phyloP scores from a whole-genome alignment of 768 basidiomycete species.

The Mycena belliarum region DNA sequence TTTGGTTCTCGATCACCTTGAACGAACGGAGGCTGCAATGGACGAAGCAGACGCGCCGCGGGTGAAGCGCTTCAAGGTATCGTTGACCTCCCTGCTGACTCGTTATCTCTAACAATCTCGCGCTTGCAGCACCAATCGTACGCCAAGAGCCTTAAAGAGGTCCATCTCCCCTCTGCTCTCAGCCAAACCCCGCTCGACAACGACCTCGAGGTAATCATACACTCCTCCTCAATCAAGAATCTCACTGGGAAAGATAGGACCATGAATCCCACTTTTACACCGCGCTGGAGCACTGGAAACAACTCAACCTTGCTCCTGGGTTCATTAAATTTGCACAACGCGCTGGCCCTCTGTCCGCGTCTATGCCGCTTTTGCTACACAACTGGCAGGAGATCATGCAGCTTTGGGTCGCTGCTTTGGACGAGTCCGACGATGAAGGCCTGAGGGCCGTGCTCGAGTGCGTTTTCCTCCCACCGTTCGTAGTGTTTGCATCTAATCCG shows the following conservation, averaged over 20 bases:
- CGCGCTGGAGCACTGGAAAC: slow-evolving; percentile 72
- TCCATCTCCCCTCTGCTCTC: slow-evolving; percentile 72
- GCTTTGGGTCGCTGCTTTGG: slow-evolving; percentile 62
- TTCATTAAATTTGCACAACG: slow-evolving; percentile 72
- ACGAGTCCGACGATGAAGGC: slow-evolving; percentile 69
- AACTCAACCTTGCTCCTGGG: slow-evolving; percentile 76
- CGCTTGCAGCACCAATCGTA: slow-evolving; percentile 70
- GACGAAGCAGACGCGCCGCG: slow-evolving; percentile 30
- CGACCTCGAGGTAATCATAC: slow-evolving; percentile 53
- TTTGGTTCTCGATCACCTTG: neutral
- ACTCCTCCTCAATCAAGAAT: neutral
- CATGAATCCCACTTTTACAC: slow-evolving; percentile 78
- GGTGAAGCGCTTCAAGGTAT: slow-evolving; percentile 55
- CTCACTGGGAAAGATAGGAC: slow-evolving; percentile 51
- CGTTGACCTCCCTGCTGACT: neutral
- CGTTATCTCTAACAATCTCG: neutral
- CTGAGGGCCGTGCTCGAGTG: slow-evolving; percentile 77
- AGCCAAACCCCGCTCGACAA: slow-evolving; percentile 55
- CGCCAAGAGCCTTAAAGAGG: slow-evolving; percentile 61
- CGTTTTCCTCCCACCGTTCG: slow-evolving; percentile 27
- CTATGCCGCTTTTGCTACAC: slow-evolving; percentile 80
- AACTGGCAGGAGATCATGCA: slow-evolving; percentile 72
- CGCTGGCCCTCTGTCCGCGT: slow-evolving; percentile 62
- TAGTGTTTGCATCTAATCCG: slow-evolving; percentile 11
- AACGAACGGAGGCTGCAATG: slow-evolving; percentile 6